Conservation (phyloP, 192 early-diverging fungal genomes). For the Linnemannia exigua region DNA sequence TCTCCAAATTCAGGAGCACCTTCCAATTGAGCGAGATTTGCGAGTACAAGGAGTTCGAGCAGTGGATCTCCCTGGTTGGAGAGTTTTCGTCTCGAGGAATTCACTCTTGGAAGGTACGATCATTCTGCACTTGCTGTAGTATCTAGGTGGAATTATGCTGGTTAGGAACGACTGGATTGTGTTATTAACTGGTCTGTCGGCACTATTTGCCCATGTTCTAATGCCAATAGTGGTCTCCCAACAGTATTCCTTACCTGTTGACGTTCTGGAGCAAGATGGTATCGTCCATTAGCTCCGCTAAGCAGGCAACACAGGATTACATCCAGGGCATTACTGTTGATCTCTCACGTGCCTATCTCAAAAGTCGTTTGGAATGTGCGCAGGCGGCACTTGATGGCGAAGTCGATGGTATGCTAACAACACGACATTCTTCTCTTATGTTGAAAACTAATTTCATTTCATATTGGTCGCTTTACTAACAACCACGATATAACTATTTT, state of each 20-base stretch:
- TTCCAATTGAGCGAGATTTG: conserved; percentile 87
- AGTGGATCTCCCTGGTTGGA: conserved; percentile 75
- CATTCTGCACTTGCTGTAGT: not conserved
- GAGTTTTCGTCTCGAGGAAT: conserved; percentile 78
- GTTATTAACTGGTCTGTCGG: not conserved
- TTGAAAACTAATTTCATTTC: not conserved
- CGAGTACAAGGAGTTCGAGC: conserved; percentile 75
- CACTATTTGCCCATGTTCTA: not conserved
- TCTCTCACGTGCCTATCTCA: conserved; percentile 64
- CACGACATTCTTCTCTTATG: conserved; percentile 19
- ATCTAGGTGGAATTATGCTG: not conserved
- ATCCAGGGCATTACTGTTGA: conserved; percentile 50
- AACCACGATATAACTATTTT: not conserved
- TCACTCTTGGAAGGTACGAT: conserved; percentile 70
- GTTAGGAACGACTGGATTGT: not conserved
- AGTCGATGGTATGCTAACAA: conserved; percentile 61
- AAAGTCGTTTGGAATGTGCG: conserved; percentile 67
- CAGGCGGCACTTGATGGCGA: conserved; percentile 64
- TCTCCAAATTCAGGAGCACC: conserved; percentile 85
- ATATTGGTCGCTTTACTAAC: not conserved
- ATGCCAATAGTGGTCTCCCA: conserved; percentile 74
- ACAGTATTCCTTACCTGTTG: conserved; percentile 81
- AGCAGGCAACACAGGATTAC: conserved; percentile 30
- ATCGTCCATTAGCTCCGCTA: conserved; percentile 54
- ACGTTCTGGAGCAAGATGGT: conserved; percentile 92